Base-by-base conservation (phyloP, 805 yeast species). In the Suhomyces pyralidae region DNA sequence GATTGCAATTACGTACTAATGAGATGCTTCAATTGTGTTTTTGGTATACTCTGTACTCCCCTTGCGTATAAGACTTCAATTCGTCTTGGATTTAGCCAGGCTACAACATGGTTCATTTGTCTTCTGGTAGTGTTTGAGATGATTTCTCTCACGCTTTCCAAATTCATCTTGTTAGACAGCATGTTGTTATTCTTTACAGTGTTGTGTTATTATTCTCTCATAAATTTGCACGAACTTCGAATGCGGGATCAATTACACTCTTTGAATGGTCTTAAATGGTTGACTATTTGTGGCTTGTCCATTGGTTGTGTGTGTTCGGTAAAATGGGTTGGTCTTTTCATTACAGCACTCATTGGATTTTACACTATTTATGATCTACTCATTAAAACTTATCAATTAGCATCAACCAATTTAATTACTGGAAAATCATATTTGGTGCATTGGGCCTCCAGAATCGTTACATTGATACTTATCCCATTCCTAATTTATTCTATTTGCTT, bases 301-400 rank as follows among this genome's bases (percentile, higher is more conserved):
- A 80, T 88, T 52, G 96, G 96, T 0, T 87, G 92, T 68, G 96
- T 87, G 5, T 87, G 92, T 61, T 84, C 91, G 43, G 89, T 87
- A 8, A 88, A 88, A 68, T 87, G 92, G 94, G 96, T 88, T 14
- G 96, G 96, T 4, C 66, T 88, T 28, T 88, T 84, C 58, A 77
- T 84, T 34, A 85, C 90, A 14, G 73, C 71, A 0, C 69, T 84
- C 9, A 81, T 84, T 45, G 91, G 91, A 0, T 42, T 82, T 6
- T 85, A 83, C 64, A 79, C 82, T 6, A 59, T 82, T 15, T 73
- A 79, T 54, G 90, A 85, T 56, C 67, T 85, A 30, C 63, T 69
- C 50, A 69, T 78, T 48, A 76, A 79, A 55, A 67, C 73, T 51
- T 78, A 74, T 59, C 77, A 74, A 57, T 40, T 64, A 12, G 54